phyloP scores from a whole-genome alignment of 1,284 basidiomycete species.

The Trametes sp. region DNA sequence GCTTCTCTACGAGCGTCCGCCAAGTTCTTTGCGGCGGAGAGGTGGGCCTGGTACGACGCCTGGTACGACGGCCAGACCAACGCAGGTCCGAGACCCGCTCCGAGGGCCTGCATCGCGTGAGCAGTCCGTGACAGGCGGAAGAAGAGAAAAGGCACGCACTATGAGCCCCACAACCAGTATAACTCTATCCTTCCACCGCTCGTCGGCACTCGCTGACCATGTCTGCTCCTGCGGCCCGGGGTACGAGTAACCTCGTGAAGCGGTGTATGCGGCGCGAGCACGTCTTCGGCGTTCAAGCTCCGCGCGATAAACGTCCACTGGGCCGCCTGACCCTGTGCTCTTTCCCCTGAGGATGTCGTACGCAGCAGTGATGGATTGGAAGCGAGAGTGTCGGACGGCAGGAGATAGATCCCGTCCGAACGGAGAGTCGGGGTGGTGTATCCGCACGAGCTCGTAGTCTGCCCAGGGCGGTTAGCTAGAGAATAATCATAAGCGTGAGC shows the following conservation, averaged over 20 bases:
- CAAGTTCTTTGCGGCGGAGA: conserved; percentile 50
- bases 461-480: not conserved
- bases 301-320: conserved; percentile 44
- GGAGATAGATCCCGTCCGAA: conserved; percentile 43
- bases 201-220: conserved; percentile 38
- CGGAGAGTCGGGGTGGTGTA: conserved; percentile 58
- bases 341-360: conserved; percentile 52
- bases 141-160: conserved; percentile 43
- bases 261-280: conserved; percentile 30
- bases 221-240: conserved; percentile 17
- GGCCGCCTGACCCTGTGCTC: conserved; percentile 9
- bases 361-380: conserved; percentile 57
- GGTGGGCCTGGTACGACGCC: conserved; percentile 40
- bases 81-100: conserved; percentile 44
- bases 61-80: conserved; percentile 34
- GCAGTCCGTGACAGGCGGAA: not conserved
- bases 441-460: conserved; percentile 65
- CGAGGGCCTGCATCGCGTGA: conserved; percentile 39
- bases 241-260: conserved; percentile 14
- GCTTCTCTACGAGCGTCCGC: conserved; percentile 52
- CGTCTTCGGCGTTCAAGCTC: conserved; percentile 51
- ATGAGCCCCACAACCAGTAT: conserved; percentile 49
- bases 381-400: conserved; percentile 51
- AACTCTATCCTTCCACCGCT: conserved; percentile 50
- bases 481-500: not conserved